Conservation (phyloP, 305 asterid species). For the Solanum hybrid region DNA sequence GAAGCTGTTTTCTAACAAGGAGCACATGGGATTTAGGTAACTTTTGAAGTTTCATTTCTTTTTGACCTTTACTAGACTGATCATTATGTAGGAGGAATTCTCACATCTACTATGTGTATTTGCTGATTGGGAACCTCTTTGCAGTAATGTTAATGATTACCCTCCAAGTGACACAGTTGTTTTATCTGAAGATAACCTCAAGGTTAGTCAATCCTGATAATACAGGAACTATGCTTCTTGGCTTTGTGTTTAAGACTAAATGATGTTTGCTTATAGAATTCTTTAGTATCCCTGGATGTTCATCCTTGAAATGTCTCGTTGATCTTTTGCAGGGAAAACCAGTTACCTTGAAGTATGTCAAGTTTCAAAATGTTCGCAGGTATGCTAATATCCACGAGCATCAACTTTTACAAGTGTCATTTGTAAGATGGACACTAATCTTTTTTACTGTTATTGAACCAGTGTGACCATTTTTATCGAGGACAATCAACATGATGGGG, state of each 20-base stretch:
- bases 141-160: slow-evolving; percentile 81
- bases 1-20: slow-evolving; percentile 83
- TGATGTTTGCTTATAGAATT: not conserved
- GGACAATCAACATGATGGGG: slow-evolving; percentile 87
- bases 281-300: not conserved
- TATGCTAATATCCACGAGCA: slow-evolving; percentile 7
- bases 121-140: slow-evolving; percentile 5
- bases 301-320: not conserved
- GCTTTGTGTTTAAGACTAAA: not conserved
- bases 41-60: not conserved
- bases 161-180: slow-evolving; percentile 72
- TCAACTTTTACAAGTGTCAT: not conserved
- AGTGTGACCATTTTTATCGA: slow-evolving; percentile 91
- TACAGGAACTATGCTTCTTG: slow-evolving; percentile 5
- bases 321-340: slow-evolving; percentile 66
- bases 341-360: slow-evolving; percentile 68
- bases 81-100: not conserved
- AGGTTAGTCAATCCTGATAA: slow-evolving; percentile 33
- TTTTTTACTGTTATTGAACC: slow-evolving; percentile 16
- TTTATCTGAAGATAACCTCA: slow-evolving; percentile 68
- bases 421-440: not conserved
- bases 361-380: slow-evolving; percentile 98
- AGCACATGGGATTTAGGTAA: slow-evolving; percentile 98
- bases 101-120: not conserved
- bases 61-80: not conserved